phyloP scores from a whole-genome alignment of 345 rosid genomes.

The Ceriops tagal region DNA sequence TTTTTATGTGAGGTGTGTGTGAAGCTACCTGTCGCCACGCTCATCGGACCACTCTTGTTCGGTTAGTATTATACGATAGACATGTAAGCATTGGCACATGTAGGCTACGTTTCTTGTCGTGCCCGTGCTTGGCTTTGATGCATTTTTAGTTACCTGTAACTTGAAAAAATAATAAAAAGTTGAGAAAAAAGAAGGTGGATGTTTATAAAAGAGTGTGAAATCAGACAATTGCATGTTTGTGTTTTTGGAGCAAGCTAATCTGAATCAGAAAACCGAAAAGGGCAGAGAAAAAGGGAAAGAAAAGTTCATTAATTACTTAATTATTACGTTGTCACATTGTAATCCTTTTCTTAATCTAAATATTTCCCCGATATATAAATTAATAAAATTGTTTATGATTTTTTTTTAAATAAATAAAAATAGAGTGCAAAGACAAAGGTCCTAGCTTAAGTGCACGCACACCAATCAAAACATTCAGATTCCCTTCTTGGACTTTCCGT shows the following conservation, averaged over 20 bases:
- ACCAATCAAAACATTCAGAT: neutral
- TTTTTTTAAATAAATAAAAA: too few relatives aligned
- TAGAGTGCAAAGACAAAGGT: too few relatives aligned
- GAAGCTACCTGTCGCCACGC: constrained; percentile 13
- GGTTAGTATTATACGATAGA: constrained; percentile 32
- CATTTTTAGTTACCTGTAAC: constrained; percentile 36
- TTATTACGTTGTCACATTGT: too few relatives aligned
- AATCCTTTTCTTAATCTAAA: too few relatives aligned
- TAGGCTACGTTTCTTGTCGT: constrained; percentile 25
- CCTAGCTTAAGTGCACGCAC: too few relatives aligned
- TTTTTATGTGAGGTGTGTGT: constrained; percentile 29
- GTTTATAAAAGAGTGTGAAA: constrained; percentile 21
- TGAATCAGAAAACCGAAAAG: too few relatives aligned
- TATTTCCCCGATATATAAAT: too few relatives aligned
- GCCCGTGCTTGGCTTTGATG: constrained; percentile 18
- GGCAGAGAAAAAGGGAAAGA: too few relatives aligned
- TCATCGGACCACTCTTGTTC: constrained; percentile 25
- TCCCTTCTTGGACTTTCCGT: neutral
- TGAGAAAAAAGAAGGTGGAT: constrained; percentile 17
- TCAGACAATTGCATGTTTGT: neutral
- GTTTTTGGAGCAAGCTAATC: too few relatives aligned
- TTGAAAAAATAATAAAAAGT: constrained; percentile 9
- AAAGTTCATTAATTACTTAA: too few relatives aligned
- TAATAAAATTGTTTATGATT: too few relatives aligned
- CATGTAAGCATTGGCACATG: constrained; percentile 22